These are phyloP conservation scores for Begonia masoniana DNA, from an alignment of 306 rosid genomes.

Conservation along the genomic window DNA sequence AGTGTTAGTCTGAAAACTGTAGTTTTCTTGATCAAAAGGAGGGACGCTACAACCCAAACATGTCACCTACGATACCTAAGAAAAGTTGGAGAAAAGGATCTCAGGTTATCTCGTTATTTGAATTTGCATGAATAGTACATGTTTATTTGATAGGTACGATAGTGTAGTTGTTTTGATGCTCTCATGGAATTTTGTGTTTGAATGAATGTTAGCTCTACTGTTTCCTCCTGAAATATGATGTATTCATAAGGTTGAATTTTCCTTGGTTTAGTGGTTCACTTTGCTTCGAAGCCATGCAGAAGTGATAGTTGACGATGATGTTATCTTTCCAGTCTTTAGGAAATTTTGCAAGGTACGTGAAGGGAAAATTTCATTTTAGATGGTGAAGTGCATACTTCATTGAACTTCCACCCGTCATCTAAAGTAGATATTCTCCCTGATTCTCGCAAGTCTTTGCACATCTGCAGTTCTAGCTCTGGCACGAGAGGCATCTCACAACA, in stretches of 20 bases:
- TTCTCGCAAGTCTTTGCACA: too few species aligned
- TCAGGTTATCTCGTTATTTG: slow-evolving; percentile 39
- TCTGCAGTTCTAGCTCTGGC: too few species aligned
- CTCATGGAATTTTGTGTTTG: slow-evolving; percentile 1
- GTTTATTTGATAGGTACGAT: neutral
- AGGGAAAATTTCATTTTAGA: slow-evolving; percentile 3
- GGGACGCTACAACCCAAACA: slow-evolving; percentile 86
- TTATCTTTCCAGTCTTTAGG: slow-evolving; percentile 45
- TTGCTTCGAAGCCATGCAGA: slow-evolving; percentile 78
- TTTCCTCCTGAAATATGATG: too few species aligned
- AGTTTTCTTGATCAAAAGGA: slow-evolving; percentile 90
- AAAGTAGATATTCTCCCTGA: too few species aligned
- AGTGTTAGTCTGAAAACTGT: slow-evolving; percentile 12
- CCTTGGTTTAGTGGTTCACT: slow-evolving; percentile 72
- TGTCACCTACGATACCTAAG: slow-evolving; percentile 80
- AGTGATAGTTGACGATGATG: slow-evolving; percentile 59
- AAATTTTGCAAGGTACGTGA: slow-evolving; percentile 61
- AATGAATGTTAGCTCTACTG: neutral
- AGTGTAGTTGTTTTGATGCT: neutral
- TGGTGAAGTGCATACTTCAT: neutral
- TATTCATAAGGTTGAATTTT: neutral
- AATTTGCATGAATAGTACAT: slow-evolving; percentile 5
- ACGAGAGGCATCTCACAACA: too few species aligned
- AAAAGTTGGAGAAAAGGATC: slow-evolving; percentile 96
- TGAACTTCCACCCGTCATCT: neutral